Base-by-base conservation (phyloP, 2,329 filamentous ascomycete genomes). In the Scedosporium dehoogii region DNA sequence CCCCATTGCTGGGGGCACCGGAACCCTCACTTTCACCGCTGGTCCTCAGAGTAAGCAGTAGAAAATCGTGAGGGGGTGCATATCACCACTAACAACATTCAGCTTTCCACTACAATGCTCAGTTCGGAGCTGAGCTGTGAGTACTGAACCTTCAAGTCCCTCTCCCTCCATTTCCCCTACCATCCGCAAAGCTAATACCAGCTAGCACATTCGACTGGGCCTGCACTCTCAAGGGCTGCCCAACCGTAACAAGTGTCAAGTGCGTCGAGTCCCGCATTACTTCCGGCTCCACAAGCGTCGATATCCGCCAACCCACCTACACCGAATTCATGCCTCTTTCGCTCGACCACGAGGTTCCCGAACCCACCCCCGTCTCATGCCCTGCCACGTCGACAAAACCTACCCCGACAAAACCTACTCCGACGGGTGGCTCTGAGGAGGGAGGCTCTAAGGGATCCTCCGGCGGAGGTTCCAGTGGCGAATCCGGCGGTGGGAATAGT, bases 1-100 rank as follows among this genome's bases (percentile, higher is more conserved):
- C 46, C 46, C 59, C 33, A 41, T 61, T 27, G 59, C 59, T 33
- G 59, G 59, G 25, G 59, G 59, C 46, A 61, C 59, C 42, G 59
- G 59, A 12, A 61, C 59, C 23, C 21, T 61, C 25, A 61, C 59
- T 3, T 61, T 61, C n/a, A 61, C 59, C 46, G 44, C 10, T n/a
- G 59, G 23, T 23, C 59, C 59, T 14, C 23, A 55, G 7, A 61
- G 44, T 61, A 46, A 55, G 59, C 38, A 21, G 16, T 3, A 44
- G 12, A 6, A n/a, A 3, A n/a, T 44, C 42, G 10, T 7, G 6
- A 44, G 7, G 7, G 3, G 41, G n/a, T n/a, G 6, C 3, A n/a
- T 3, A 44, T n/a, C n/a, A 14, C 12, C 41, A n/a, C 41, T 44
- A 44, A 44, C 41, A 44, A n/a, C 10, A n/a, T 14, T n/a, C 41